These are phyloP conservation scores for Pholiota adiposa DNA, from an alignment of 1,284 basidiomycete genomes.

Conservation along the genomic window DNA sequence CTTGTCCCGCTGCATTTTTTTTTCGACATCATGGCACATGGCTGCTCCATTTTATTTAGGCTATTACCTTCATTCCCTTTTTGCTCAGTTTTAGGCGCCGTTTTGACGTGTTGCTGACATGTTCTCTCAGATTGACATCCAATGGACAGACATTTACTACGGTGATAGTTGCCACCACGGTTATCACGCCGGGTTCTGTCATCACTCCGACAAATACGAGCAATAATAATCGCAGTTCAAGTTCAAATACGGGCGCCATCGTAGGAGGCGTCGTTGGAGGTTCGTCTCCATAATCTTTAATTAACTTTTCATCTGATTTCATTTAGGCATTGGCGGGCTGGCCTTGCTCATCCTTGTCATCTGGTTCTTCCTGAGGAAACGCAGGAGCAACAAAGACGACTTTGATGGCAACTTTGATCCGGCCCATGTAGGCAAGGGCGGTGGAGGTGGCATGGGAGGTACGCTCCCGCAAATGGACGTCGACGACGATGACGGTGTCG, in stretches of 20 bases:
- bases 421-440: conserved; percentile 13
- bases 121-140: conserved; percentile 26
- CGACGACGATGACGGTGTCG: conserved; percentile 41
- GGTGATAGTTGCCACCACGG: conserved; percentile 30
- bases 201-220: conserved; percentile 16
- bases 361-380: conserved; percentile 34
- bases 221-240: neutral
- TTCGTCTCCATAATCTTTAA: conserved; percentile 16
- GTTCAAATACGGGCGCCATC: conserved; percentile 35
- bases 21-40: neutral
- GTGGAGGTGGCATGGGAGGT: conserved; percentile 21
- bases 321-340: conserved; percentile 38
- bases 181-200: conserved; percentile 28
- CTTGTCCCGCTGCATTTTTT: neutral
- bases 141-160: conserved; percentile 37
- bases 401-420: conserved; percentile 52
- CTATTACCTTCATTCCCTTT: neutral
- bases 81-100: neutral
- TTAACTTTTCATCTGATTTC: neutral
- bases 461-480: conserved; percentile 27
- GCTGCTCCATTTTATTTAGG: neutral
- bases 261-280: conserved; percentile 48
- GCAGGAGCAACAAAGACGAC: conserved; percentile 30
- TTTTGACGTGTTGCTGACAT: neutral
- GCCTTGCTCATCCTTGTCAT: conserved; percentile 29